Conservation (phyloP, 2,329 filamentous ascomycete species). For the Hymenoscyphus scutula region DNA sequence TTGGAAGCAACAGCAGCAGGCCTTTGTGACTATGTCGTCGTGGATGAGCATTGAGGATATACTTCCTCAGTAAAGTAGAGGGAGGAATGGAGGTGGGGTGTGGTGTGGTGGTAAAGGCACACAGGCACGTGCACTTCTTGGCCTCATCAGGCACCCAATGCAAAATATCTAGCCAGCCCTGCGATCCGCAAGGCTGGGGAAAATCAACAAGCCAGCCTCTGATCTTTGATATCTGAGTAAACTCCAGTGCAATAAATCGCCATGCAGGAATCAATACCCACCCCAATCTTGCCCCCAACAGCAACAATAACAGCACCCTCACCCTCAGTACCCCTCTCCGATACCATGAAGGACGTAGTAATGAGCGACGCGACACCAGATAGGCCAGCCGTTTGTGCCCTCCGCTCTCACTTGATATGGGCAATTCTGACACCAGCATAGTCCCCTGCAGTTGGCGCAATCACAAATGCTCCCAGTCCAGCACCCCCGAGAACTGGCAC, state of each 20-base stretch:
- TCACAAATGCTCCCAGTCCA: constrained; percentile 31
- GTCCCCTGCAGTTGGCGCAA: constrained; percentile 25
- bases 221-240: background rate
- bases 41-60: background rate
- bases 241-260: background rate
- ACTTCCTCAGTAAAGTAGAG: background rate
- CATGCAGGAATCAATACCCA: background rate
- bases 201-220: constrained; percentile 2
- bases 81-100: background rate
- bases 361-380: constrained; percentile 32
- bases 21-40: background rate
- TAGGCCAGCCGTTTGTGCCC: constrained; percentile 25
- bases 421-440: constrained; percentile 17
- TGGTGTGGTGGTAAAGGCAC: background rate
- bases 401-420: background rate
- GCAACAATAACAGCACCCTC: constrained; percentile 5
- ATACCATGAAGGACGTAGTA: constrained; percentile 27
- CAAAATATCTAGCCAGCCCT: background rate
- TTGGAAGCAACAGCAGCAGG: no score
- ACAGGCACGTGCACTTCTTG: background rate
- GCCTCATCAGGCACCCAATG: background rate
- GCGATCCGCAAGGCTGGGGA: background rate
- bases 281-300: background rate
- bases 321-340: constrained; percentile 15
- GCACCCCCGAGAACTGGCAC: constrained; percentile 46